Evolutionary conservation across 2,329 filamentous ascomycete species (phyloP), one percentile per base, ranked within the genome.

Genomic region (Aspergillus bombycis): DNA sequence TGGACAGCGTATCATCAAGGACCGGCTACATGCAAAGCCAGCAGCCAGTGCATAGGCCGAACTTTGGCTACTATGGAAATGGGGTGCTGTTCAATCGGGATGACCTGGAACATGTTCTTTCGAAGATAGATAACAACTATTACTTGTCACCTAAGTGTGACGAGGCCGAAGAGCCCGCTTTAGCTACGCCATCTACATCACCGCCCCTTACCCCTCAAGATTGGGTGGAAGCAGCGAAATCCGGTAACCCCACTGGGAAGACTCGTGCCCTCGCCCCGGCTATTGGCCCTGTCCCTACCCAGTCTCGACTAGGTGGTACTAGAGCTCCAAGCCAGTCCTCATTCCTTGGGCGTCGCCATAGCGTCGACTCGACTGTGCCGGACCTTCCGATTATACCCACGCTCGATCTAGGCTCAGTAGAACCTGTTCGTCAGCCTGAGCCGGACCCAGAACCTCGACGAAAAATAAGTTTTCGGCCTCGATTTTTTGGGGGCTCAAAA

Each of bases 171-270:
- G 65, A 68, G 36, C 38, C 57, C 16, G 45, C 58, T 10, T 57
- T 64, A 2, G 65, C 56, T 41, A 53, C 36, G 45, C 63, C 38
- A 19, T 68, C 64, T 34, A 69, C 71, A 2, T 77, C 76, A 1
- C 71, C 74, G 5, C 75, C 74, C 4, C 65, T 80, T n/a, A 78
- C 77, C 3, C 77, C 78, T 6, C 72, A 79, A 57, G 79, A 80
- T 57, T 80, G 79, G 79, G 61, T 80, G 41, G 78, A 79, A 41
- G 79, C 79, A 26, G 78, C 77, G 26, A 74, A 74, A 61, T 64
- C 74, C 48, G 65, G 60, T 8, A 67, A 67, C 34, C 68, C 67
- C 14, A 64, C 66, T 36, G 60, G 65, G 19, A 73, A 70, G 34
- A 64, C 65, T 21, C 57, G 28, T 26, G 19, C 65, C 38, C 56